Conservation (phyloP, 2,329 filamentous ascomycete genomes). For the Helminthosporium solani region DNA sequence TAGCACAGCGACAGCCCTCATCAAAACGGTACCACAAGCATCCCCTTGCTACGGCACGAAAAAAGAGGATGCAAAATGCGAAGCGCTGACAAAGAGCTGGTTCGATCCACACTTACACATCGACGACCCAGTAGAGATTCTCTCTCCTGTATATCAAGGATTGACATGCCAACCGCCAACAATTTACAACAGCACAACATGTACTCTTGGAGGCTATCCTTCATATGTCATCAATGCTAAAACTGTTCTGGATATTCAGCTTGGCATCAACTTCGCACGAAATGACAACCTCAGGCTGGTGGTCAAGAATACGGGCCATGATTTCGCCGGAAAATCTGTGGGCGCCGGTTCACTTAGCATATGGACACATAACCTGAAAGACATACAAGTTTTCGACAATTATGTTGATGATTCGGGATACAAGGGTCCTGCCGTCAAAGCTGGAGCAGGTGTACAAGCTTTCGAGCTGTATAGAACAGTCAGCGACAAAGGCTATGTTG, state of each 20-base stretch:
- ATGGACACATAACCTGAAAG: constrained; percentile 34
- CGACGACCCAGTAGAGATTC: constrained; percentile 26
- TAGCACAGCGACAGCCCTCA: constrained; percentile 21
- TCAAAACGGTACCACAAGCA: constrained; percentile 22
- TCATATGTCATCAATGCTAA: constrained; percentile 26
- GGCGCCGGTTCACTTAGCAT: constrained; percentile 27
- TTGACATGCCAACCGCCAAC: constrained; percentile 27
- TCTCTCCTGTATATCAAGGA: constrained; percentile 32
- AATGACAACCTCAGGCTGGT: constrained; percentile 28
- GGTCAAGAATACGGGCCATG: constrained; percentile 37
- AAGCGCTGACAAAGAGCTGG: constrained; percentile 21
- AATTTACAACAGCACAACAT: constrained; percentile 21
- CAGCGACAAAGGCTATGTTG: constrained; percentile 22
- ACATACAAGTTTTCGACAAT: constrained; percentile 25
- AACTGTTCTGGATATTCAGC: constrained; percentile 27
- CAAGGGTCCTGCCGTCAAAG: constrained; percentile 28
- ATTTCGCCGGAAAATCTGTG: constrained; percentile 28
- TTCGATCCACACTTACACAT: constrained; percentile 21
- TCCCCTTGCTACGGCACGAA: constrained; percentile 22
- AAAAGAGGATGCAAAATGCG: constrained; percentile 24
- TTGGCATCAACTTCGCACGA: constrained; percentile 31
- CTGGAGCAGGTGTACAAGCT: constrained; percentile 29
- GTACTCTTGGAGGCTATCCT: constrained; percentile 30
- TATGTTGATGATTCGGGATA: constrained; percentile 28
- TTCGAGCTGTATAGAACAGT: constrained; percentile 32